phyloP scores from a whole-genome alignment of 805 yeast genomes.

The Pichia rugopelliculosa region DNA sequence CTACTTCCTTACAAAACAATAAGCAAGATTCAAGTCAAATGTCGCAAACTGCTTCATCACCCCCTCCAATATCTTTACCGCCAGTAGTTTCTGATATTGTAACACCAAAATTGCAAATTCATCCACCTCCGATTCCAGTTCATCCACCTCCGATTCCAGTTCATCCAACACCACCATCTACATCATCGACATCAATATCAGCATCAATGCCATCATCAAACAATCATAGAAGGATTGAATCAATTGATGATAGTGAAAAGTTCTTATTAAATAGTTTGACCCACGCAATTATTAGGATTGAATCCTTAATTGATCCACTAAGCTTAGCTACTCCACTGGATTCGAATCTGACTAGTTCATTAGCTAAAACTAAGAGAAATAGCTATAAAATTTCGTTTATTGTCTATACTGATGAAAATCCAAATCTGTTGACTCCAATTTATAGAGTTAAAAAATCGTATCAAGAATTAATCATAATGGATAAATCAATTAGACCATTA shows the following conservation, averaged over 20 bases:
- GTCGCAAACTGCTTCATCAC: background rate
- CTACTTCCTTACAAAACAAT: conserved; percentile 7
- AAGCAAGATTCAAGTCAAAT: background rate
- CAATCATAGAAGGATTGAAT: background rate
- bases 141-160: background rate
- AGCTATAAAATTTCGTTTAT: conserved; percentile 58
- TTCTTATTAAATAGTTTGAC: conserved; percentile 24
- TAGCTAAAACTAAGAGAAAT: conserved; percentile 30
- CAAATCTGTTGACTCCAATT: conserved; percentile 42
- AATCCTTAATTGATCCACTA: conserved; percentile 25
- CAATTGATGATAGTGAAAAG: conserved; percentile 15
- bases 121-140: background rate
- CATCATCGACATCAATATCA: background rate
- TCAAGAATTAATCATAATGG: conserved; percentile 53
- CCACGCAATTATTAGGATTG: conserved; percentile 25
- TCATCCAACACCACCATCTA: background rate
- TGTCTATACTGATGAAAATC: conserved; percentile 52
- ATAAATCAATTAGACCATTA: conserved; percentile 47
- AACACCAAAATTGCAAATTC: conserved; percentile 1
- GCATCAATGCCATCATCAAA: background rate
- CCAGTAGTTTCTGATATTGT: background rate
- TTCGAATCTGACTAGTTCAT: background rate
- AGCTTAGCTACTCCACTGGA: conserved; percentile 21
- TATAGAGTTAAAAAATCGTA: conserved; percentile 68
- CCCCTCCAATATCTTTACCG: background rate